phyloP scores from a whole-genome alignment of 2,329 filamentous ascomycete species.

The Fusarium tjaetaba region DNA sequence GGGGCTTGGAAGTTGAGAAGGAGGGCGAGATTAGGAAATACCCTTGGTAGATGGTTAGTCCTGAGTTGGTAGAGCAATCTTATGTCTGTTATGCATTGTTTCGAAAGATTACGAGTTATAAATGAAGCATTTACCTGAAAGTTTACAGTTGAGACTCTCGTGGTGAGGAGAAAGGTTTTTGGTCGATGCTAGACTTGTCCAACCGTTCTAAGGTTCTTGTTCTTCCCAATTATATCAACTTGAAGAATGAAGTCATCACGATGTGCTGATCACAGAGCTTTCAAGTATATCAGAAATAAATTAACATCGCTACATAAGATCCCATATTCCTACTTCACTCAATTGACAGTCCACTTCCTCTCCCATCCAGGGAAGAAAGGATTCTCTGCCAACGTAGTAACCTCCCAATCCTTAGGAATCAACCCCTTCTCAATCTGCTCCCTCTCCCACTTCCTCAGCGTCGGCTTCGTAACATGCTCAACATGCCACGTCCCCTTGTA shows the following conservation, averaged over 20 bases:
- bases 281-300: background rate
- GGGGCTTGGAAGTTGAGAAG: slow-evolving; percentile 69
- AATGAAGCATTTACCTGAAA: background rate
- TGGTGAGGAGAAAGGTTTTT: no score
- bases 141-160: background rate
- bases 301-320: background rate
- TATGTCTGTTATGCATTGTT: background rate
- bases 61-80: background rate
- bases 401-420: slow-evolving; percentile 71
- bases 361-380: slow-evolving; percentile 82
- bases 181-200: no score
- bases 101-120: background rate
- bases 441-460: slow-evolving; percentile 68
- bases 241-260: no score
- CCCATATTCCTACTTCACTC: accelerated
- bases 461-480: slow-evolving; percentile 75
- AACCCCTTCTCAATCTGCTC: slow-evolving; percentile 73
- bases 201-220: no score
- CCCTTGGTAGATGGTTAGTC: slow-evolving; percentile 58
- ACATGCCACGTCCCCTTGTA: slow-evolving; percentile 88
- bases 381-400: slow-evolving; percentile 75
- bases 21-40: slow-evolving; percentile 71
- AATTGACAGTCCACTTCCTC: slow-evolving; percentile 37
- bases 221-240: no score
- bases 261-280: background rate